Conservation (phyloP, 805 yeast species). For the Huiozyma naganishii region DNA sequence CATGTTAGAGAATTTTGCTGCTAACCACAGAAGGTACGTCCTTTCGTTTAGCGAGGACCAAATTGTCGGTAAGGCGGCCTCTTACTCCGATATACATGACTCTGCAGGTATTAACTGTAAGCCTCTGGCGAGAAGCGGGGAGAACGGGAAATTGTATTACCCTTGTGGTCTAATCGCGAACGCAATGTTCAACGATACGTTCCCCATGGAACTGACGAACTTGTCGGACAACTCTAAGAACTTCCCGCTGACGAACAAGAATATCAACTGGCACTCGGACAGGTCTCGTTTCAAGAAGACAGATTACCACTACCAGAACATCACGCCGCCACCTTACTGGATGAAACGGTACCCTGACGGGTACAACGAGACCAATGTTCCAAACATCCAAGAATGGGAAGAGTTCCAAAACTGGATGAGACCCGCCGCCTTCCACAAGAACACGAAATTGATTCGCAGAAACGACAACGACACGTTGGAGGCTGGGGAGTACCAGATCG, state of each 20-base stretch:
- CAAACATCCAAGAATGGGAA: slow-evolving; percentile 68
- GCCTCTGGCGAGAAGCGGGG: slow-evolving; percentile 41
- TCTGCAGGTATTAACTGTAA: slow-evolving; percentile 46
- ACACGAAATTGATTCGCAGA: slow-evolving; percentile 54
- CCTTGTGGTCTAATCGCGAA: slow-evolving; percentile 96
- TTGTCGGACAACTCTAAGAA: slow-evolving; percentile 26
- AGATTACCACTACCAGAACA: slow-evolving; percentile 49
- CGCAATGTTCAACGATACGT: slow-evolving; percentile 83
- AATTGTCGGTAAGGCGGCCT: slow-evolving; percentile 63
- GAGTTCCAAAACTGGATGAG: slow-evolving; percentile 96
- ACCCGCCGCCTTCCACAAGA: slow-evolving; percentile 61
- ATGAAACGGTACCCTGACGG: slow-evolving; percentile 68
- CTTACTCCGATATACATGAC: slow-evolving; percentile 39
- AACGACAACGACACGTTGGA: slow-evolving; percentile 45
- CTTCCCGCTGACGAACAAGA: slow-evolving; percentile 36
- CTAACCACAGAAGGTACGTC: slow-evolving; percentile 91
- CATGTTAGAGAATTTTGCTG: slow-evolving; percentile 78
- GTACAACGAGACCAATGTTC: slow-evolving; percentile 71
- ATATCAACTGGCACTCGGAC: slow-evolving; percentile 83
- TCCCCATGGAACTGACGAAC: slow-evolving; percentile 32
- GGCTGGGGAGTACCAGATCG: slow-evolving; percentile 52
- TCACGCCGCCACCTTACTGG: slow-evolving; percentile 97
- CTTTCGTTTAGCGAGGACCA: slow-evolving; percentile 80
- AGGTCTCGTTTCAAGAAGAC: slow-evolving; percentile 63
- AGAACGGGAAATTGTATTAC: slow-evolving; percentile 54